Evolutionary conservation across 148 eudicot genomes (phyloP), one percentile per base, ranked within the genome.

Genomic region (Rheum nobile): DNA sequence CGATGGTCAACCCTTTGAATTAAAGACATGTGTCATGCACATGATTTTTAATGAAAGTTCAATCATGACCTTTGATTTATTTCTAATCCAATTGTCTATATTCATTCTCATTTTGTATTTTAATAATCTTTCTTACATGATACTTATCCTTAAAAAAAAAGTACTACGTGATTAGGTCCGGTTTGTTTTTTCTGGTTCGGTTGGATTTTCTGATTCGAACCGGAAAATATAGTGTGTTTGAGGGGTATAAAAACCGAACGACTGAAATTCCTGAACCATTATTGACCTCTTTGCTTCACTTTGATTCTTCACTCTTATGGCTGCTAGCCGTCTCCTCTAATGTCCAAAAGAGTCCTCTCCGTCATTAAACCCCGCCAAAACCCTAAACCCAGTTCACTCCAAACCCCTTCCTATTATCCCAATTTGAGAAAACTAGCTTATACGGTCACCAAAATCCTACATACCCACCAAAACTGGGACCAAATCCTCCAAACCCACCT

Each of bases 321-420:
- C 70, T 65, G 70, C 70, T 6, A 65, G 70, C 70, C 70, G 70
- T 65, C 70, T 14, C 70, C 35, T 84, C 73, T 71, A 73, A 93
- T 93, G 98, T 91, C 97, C 71, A 89, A 87, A 78, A 73, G 82
- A 71, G 67, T 91, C 21, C 89, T 94, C 72, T 78, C 88, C 46
- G 87, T 83, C 76, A 85, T 94, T 38, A 94, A 89, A 87, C 92
- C 97, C 72, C 86, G 61, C 37, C 83, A 73, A 82, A 85, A 75
- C 55, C 85, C 78, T 73, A 81, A 87, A 41, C 77, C 82, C 73
- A 83, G 57, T 71, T 75, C 82, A 7, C 28, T 84, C 32, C 72
- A 76, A 47, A 77, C 48, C 65, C 42, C 47, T 13, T 79, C 41
- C 43, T 44, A 82, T 74, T 81, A 82, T 14, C 82, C 86, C 76